phyloP scores from a whole-genome alignment of 228 moss, liverwort and hornwort genomes.

The Sphagnum fallax region DNA sequence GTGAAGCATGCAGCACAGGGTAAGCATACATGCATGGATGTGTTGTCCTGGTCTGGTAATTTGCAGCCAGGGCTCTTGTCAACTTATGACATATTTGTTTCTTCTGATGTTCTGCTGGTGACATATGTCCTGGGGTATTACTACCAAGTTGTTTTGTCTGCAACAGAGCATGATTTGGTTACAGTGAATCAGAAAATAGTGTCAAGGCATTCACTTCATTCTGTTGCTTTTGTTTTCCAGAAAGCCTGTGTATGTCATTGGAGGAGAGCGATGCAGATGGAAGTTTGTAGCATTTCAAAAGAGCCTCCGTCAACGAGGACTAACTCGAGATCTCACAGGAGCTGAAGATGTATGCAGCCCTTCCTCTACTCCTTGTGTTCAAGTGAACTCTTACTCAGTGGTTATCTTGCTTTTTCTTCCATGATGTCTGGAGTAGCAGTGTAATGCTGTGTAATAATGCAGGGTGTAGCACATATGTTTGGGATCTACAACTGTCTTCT shows the following conservation, averaged over 20 bases:
- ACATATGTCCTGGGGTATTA: too few relatives aligned
- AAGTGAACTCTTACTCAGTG: background rate
- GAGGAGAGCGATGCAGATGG: constrained; percentile 89
- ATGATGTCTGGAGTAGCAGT: background rate
- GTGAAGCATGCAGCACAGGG: constrained; percentile 98
- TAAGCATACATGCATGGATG: constrained; percentile 10
- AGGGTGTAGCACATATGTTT: background rate
- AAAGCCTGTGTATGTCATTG: constrained; percentile 89
- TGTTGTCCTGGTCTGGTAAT: too few relatives aligned
- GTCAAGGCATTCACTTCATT: too few relatives aligned
- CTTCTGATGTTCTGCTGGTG: too few relatives aligned
- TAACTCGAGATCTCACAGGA: constrained; percentile 77
- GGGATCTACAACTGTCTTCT: too few relatives aligned
- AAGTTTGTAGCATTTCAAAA: constrained; percentile 84
- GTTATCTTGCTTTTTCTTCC: background rate
- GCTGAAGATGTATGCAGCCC: constrained; percentile 65
- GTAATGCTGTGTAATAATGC: background rate
- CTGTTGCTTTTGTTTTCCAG: constrained; percentile 25
- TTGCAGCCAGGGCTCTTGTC: too few relatives aligned
- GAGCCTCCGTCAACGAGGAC: constrained; percentile 68
- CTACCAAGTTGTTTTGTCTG: too few relatives aligned
- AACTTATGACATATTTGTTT: too few relatives aligned
- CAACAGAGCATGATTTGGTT: too few relatives aligned
- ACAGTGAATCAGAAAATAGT: too few relatives aligned
- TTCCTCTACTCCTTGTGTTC: background rate